Evolutionary conservation across 306 rosid genomes (phyloP).

Genomic region (Acacia confusa): DNA sequence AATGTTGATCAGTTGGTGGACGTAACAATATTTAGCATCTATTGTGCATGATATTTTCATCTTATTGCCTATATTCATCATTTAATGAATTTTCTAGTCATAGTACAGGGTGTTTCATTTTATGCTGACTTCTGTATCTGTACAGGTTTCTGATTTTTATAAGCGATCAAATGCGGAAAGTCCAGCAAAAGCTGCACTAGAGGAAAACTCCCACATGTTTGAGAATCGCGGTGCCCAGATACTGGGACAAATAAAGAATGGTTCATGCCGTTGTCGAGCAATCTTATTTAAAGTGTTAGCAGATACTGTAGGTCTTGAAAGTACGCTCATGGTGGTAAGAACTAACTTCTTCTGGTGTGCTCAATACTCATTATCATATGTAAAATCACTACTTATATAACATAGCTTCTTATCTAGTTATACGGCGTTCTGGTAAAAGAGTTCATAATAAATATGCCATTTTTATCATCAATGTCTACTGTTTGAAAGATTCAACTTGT

Average conservation of each 20-base stretch:
- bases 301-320: slow-evolving; percentile 91
- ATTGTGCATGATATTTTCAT: slow-evolving; percentile 9
- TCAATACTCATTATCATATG: slow-evolving; percentile 1
- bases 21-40: neutral
- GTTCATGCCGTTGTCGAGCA: slow-evolving; percentile 96
- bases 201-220: slow-evolving; percentile 77
- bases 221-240: slow-evolving; percentile 81
- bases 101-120: slow-evolving; percentile 4
- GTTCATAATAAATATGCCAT: slow-evolving; percentile 18
- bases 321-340: slow-evolving; percentile 87
- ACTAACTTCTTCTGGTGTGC: slow-evolving; percentile 27
- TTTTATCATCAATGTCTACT: slow-evolving; percentile 17
- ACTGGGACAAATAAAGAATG: slow-evolving; percentile 88
- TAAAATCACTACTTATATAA: neutral
- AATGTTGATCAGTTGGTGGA: slow-evolving; percentile 14
- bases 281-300: slow-evolving; percentile 94
- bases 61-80: slow-evolving; percentile 1
- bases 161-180: slow-evolving; percentile 78
- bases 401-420: slow-evolving; percentile 8
- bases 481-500: slow-evolving; percentile 31
- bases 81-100: slow-evolving; percentile 11
- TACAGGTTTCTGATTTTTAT: slow-evolving; percentile 87
- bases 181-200: slow-evolving; percentile 83
- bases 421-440: slow-evolving; percentile 7
- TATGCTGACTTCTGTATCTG: slow-evolving; percentile 28